Base-by-base conservation (phyloP, 2,329 filamentous ascomycete species). In the Fusarium begoniae region DNA sequence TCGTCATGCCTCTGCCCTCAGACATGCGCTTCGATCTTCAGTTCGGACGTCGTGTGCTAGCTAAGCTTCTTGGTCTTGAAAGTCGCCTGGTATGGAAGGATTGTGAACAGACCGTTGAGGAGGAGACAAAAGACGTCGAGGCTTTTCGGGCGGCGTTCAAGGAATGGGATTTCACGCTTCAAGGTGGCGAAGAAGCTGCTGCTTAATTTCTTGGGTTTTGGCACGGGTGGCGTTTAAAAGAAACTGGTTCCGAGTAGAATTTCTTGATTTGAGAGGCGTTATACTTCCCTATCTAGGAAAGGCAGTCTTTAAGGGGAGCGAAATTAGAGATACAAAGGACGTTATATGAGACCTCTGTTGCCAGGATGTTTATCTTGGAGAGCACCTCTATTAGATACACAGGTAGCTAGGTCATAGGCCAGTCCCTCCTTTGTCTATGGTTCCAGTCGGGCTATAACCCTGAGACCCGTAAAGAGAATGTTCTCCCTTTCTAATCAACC, bases 21-120 rank as follows among this genome's bases (percentile, higher is more conserved):
- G 90, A 90, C 24, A 89, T 93, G 72, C 90, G 92, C 20, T 98
- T 99, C 80, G 95, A 98, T 80, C 83, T 98, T 51, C 96, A 98
- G 80, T 98, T 97, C 79, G 95, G 94, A 8, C 89, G 97, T 45
- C 90, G 91, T 50, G 96, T 98, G 8, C 85, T 98, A 81, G 96
- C 94, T 3, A 98, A 98, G 83, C 85, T 99, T 58, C 86, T 99
- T 57, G 90, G 91, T 6, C 83, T 98, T 51, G 94, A 98, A 81
- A 85, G 90, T 50, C 87, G 96, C n/a, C 84, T 92, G 59, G 87
- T 94, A 75, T 99, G 96, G 96, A 91, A 91, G 81, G 93, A 97
- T 76, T 96, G 94, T 75, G 88, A 87, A 38, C 95, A 98, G 84
- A 89, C 89, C 2, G 86, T 91, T 65, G 90, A 90, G 17, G 94